Conservation (phyloP, 2,329 filamentous ascomycete genomes). For the Sarocladium brachiariae region DNA sequence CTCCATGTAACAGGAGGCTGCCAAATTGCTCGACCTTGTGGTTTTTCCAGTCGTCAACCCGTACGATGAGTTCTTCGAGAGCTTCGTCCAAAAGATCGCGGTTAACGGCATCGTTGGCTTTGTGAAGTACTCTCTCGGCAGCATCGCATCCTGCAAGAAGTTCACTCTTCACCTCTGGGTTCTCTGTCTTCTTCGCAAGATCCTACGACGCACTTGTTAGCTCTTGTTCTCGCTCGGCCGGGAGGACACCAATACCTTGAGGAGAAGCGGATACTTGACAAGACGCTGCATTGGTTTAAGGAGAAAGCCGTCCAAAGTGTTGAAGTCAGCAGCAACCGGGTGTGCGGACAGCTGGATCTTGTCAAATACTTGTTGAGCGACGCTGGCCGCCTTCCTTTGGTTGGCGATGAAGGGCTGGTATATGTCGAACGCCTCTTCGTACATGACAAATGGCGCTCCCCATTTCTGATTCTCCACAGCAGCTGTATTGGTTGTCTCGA, state of each 20-base stretch:
- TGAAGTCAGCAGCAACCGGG: conserved; percentile 77
- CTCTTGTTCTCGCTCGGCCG: background rate
- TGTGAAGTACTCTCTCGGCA: conserved; percentile 71
- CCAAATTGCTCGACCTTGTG: conserved; percentile 89
- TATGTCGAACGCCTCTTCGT: conserved; percentile 82
- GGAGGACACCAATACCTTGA: conserved; percentile 53
- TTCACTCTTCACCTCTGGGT: conserved; percentile 64
- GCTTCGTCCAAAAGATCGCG: conserved; percentile 79
- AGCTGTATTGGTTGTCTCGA: conserved; percentile 90
- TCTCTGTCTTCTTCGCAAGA: conserved; percentile 76
- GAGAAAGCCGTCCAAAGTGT: conserved; percentile 84
- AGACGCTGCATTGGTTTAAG: conserved; percentile 95
- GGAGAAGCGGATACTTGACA: conserved; percentile 85
- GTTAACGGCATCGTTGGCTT: conserved; percentile 87
- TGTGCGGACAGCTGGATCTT: conserved; percentile 73
- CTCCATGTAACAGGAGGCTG: conserved; percentile 77
- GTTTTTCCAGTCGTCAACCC: conserved; percentile 97
- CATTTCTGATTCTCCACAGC: conserved; percentile 74
- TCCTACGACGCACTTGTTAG: conserved; percentile 46
- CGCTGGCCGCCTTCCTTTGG: conserved; percentile 79
- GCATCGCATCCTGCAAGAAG: conserved; percentile 71
- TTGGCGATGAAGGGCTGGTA: conserved; percentile 98
- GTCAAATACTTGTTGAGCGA: conserved; percentile 80
- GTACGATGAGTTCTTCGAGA: conserved; percentile 67
- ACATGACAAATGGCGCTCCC: conserved; percentile 83